These are phyloP conservation scores for Talaromyces atroroseus DNA, from an alignment of 2,329 filamentous ascomycete genomes.

Conservation along the genomic window DNA sequence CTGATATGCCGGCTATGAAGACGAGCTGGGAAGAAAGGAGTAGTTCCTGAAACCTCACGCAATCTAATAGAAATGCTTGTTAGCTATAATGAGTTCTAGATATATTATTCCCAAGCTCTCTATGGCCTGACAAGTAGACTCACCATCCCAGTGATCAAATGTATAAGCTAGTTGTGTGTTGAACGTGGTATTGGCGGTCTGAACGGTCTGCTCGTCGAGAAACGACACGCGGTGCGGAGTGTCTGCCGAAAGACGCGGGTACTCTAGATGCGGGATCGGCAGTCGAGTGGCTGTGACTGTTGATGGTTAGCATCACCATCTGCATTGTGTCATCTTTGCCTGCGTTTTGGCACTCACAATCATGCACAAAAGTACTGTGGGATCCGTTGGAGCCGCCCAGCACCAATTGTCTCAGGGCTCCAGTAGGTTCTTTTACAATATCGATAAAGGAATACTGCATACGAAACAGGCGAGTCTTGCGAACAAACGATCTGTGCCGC, in stretches of 20 bases:
- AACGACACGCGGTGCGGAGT: constrained; percentile 36
- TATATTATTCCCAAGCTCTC: not conserved
- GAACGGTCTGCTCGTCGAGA: constrained; percentile 40
- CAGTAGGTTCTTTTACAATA: constrained; percentile 34
- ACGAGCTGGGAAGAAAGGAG: constrained; percentile 34
- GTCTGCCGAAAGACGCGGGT: constrained; percentile 32
- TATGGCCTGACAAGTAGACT: not conserved
- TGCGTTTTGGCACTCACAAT: constrained; percentile 25
- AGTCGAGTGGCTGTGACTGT: constrained; percentile 33
- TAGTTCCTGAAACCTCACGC: constrained; percentile 37
- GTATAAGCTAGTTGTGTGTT: constrained; percentile 37
- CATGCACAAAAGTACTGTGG: constrained; percentile 33
- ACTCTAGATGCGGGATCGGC: constrained; percentile 39
- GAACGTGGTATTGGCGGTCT: constrained; percentile 33
- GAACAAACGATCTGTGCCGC: constrained; percentile 32
- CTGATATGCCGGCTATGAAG: constrained; percentile 38
- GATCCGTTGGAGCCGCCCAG: constrained; percentile 34
- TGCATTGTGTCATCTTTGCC: not conserved
- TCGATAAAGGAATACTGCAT: constrained; percentile 36
- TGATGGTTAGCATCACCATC: not conserved
- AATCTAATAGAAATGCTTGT: constrained; percentile 25
- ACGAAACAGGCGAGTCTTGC: constrained; percentile 35
- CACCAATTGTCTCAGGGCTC: constrained; percentile 32
- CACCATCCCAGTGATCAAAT: constrained; percentile 39
- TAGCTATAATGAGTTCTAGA: too few species aligned